phyloP scores from a whole-genome alignment of 805 yeast genomes.

The Saccharomycopsis microspora region DNA sequence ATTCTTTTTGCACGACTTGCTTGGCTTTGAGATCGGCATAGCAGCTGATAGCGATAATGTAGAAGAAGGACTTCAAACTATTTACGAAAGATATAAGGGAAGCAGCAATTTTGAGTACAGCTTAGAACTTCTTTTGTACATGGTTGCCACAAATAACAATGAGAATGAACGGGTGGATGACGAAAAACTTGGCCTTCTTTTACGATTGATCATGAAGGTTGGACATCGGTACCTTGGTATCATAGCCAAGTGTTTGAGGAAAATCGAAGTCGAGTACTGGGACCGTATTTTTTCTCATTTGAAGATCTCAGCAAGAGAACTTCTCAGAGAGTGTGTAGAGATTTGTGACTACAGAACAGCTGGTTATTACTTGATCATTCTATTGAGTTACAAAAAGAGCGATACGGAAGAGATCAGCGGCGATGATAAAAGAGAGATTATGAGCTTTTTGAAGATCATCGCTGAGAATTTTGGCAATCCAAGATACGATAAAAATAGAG shows the following conservation, averaged over 20 bases:
- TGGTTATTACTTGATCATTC: conserved; percentile 35
- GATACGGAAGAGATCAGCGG: conserved; percentile 9
- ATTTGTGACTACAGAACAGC: conserved; percentile 33
- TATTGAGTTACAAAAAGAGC: conserved; percentile 33
- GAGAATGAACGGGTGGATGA: conserved; percentile 16
- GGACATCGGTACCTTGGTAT: conserved; percentile 21
- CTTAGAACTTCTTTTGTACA: conserved; percentile 34
- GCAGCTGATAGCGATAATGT: background rate
- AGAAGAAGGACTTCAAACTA: conserved; percentile 8
- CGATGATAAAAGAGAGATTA: conserved; percentile 18
- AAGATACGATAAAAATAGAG: conserved; percentile 19
- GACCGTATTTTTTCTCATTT: conserved; percentile 27
- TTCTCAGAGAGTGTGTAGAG: conserved; percentile 30
- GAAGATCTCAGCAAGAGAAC: conserved; percentile 29
- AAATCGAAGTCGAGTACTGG: conserved; percentile 41
- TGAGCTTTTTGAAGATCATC: conserved; percentile 20
- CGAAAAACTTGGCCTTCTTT: conserved; percentile 12
- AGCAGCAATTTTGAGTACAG: conserved; percentile 31
- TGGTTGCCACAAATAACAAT: conserved; percentile 17
- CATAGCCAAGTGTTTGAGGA: conserved; percentile 37
- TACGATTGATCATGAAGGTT: conserved; percentile 19
- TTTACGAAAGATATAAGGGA: conserved; percentile 24
- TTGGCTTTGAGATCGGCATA: conserved; percentile 29
- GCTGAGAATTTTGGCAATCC: conserved; percentile 17
- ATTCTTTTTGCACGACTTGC: conserved; percentile 33